phyloP scores from a whole-genome alignment of 1,284 basidiomycete species.

The Coriolopsis trogii region DNA sequence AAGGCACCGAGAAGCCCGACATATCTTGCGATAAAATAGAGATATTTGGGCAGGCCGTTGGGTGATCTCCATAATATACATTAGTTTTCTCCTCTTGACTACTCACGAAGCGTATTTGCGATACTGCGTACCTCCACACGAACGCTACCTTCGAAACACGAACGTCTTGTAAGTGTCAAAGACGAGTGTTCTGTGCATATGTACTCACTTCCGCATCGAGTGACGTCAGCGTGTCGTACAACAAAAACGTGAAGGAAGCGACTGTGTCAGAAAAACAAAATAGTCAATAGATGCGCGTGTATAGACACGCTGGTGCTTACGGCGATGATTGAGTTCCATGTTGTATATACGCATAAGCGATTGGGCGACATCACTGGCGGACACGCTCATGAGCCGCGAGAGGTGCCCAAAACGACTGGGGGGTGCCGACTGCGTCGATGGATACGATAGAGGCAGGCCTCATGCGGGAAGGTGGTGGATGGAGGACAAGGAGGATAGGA shows the following conservation, averaged over 20 bases:
- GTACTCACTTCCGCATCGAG: slow-evolving; percentile 20
- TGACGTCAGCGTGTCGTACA: slow-evolving; percentile 20
- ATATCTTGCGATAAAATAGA: slow-evolving; percentile 23
- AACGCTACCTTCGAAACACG: slow-evolving; percentile 13
- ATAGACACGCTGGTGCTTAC: slow-evolving; percentile 1
- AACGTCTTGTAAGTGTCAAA: background rate
- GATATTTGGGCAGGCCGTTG: slow-evolving; percentile 19
- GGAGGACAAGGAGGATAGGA: background rate
- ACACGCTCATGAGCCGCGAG: slow-evolving; percentile 15
- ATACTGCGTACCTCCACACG: slow-evolving; percentile 20
- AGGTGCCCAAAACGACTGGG: too few species aligned
- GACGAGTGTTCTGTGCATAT: background rate
- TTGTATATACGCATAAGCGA: slow-evolving; percentile 2
- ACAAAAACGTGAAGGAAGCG: slow-evolving; percentile 12
- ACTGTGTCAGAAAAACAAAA: background rate
- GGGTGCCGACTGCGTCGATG: slow-evolving; percentile 2
- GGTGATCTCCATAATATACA: slow-evolving; percentile 8
- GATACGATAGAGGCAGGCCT: slow-evolving; percentile 1
- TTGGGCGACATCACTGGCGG: slow-evolving; percentile 11
- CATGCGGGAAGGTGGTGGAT: slow-evolving; percentile 13
- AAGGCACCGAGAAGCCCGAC: slow-evolving; percentile 14
- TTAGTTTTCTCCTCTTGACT: background rate
- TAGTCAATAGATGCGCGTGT: background rate
- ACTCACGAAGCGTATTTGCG: background rate
- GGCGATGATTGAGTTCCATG: slow-evolving; percentile 3